These are phyloP conservation scores for Chondrostereum purpureum DNA, from an alignment of 1,284 basidiomycete species.

Conservation along the genomic window DNA sequence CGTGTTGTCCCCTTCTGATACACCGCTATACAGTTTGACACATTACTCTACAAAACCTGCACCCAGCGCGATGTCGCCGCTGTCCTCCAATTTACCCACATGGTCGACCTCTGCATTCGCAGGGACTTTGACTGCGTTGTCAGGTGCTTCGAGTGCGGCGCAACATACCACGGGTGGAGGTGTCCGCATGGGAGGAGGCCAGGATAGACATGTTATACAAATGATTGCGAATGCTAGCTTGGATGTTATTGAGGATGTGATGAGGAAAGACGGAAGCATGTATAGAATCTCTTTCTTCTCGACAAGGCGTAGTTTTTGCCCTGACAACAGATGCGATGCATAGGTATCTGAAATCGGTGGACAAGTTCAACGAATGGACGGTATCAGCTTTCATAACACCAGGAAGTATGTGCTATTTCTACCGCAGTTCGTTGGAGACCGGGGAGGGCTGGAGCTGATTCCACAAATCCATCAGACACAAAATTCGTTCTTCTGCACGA, in stretches of 20 bases:
- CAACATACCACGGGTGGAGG: slow-evolving; percentile 60
- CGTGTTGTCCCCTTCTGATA: slow-evolving; percentile 75
- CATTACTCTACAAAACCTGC: slow-evolving; percentile 72
- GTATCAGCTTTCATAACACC: slow-evolving; percentile 92
- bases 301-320: slow-evolving; percentile 8
- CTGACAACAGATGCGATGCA: slow-evolving; percentile 10
- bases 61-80: slow-evolving; percentile 50
- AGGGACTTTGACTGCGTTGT: slow-evolving; percentile 77
- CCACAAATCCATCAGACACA: slow-evolving; percentile 54
- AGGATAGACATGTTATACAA: slow-evolving; percentile 90
- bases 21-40: slow-evolving; percentile 72
- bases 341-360: slow-evolving; percentile 89
- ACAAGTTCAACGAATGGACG: slow-evolving; percentile 97
- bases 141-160: slow-evolving; percentile 69
- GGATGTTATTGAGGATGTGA: slow-evolving; percentile 87
- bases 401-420: slow-evolving; percentile 69
- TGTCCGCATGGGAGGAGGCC: slow-evolving; percentile 60
- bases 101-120: slow-evolving; percentile 86
- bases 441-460: slow-evolving; percentile 4
- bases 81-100: slow-evolving; percentile 73
- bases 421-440: not conserved
- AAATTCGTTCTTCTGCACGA: slow-evolving; percentile 92
- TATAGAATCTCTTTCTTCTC: slow-evolving; percentile 42
- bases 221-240: slow-evolving; percentile 94
- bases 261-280: slow-evolving; percentile 82